A percentile compares a stretch with the other conserved stretches of the same genome.
phyloP scores from a whole-genome alignment of 371 early-diverging fungal species.

The Mortierella sp. region DNA sequence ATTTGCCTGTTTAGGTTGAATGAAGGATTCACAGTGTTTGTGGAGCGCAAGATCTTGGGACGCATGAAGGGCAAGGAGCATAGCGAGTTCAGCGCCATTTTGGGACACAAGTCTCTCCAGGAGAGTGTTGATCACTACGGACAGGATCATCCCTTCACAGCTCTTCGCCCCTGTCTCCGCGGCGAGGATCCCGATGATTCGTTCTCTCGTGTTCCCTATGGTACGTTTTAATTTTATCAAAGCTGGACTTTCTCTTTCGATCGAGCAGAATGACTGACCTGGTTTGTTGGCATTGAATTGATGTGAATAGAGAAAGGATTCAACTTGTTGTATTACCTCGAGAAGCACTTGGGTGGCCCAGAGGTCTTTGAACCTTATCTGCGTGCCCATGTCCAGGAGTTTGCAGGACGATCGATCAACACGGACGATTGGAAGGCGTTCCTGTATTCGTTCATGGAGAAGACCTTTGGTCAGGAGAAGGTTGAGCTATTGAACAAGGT shows the following conservation, averaged over 20 bases:
- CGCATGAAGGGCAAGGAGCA: conserved; percentile 89
- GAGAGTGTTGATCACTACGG: conserved; percentile 88
- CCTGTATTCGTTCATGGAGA: conserved; percentile 80
- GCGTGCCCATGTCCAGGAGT: conserved; percentile 87
- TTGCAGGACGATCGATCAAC: conserved; percentile 90
- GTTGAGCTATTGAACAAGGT: conserved; percentile 78
- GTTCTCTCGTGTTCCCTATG: conserved; percentile 95
- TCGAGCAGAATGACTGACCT: neutral
- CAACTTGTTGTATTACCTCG: conserved; percentile 93
- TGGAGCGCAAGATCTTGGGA: conserved; percentile 94
- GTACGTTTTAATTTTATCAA: conserved; percentile 60
- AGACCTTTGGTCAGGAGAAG: conserved; percentile 74
- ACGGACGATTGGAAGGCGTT: conserved; percentile 91
- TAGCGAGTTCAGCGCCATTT: conserved; percentile 90
- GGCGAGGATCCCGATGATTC: conserved; percentile 96
- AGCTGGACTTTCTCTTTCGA: neutral
- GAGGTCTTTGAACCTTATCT: conserved; percentile 90
- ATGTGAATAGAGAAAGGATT: conserved; percentile 88
- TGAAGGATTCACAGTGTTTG: conserved; percentile 96
- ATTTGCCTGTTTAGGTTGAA: conserved; percentile 79
- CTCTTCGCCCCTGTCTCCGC: conserved; percentile 83
- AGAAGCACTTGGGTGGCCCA: conserved; percentile 90
- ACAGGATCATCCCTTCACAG: conserved; percentile 81
- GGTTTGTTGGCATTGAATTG: neutral
- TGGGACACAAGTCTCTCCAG: conserved; percentile 86